These are phyloP conservation scores for Rhododendron griersonianum DNA, from an alignment of 148 eudicot genomes.

Conservation along the genomic window DNA sequence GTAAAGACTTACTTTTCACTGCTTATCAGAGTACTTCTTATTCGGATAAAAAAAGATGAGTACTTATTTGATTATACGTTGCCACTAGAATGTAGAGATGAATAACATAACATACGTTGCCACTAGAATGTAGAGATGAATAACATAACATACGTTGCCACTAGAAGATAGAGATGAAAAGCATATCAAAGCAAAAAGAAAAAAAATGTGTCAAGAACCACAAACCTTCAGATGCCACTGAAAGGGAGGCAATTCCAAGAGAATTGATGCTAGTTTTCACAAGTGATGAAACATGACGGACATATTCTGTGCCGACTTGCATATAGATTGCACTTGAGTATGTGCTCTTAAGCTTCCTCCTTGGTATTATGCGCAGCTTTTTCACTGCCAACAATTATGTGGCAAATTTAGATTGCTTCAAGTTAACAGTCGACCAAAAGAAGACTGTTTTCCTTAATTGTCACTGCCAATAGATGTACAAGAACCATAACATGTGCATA, in stretches of 20 bases:
- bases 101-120: background rate
- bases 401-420: background rate
- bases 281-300: slow-evolving; percentile 63
- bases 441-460: background rate
- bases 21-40: background rate
- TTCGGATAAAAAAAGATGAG: background rate
- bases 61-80: background rate
- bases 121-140: background rate
- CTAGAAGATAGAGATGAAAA: background rate
- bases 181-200: background rate
- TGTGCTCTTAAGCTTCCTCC: slow-evolving; percentile 63
- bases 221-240: slow-evolving; percentile 65
- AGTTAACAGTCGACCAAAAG: background rate
- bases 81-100: background rate
- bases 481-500: background rate
- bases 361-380: slow-evolving; percentile 67
- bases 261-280: slow-evolving; percentile 67
- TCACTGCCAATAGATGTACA: background rate
- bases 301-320: slow-evolving; percentile 75
- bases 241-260: slow-evolving; percentile 42
- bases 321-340: slow-evolving; percentile 56
- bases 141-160: no score
- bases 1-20: background rate
- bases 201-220: background rate
- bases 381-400: slow-evolving; percentile 41